A percentile compares a stretch with the other conserved stretches of the same genome.
These are phyloP conservation scores for Cyanophora paradoxa DNA, from an alignment of 78 protist genomes.

Conservation along the genomic window DNA sequence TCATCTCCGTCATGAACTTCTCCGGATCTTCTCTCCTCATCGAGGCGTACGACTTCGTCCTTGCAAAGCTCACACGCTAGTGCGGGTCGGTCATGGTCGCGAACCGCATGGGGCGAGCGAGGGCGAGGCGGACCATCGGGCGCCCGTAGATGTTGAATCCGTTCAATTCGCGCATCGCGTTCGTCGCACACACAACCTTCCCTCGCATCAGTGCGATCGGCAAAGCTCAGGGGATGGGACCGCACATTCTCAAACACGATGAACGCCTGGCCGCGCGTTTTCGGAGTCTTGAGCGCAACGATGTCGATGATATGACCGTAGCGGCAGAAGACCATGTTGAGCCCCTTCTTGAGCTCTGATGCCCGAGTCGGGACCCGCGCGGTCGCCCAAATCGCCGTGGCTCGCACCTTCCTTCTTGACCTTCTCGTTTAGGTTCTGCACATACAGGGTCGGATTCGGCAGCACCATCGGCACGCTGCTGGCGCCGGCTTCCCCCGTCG, in stretches of 20 bases:
- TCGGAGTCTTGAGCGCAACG: slow-evolving; percentile 63
- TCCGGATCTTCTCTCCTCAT: too few species aligned
- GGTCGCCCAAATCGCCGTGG: too few species aligned
- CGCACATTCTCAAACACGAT: slow-evolving; percentile 70
- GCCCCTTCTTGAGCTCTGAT: slow-evolving; percentile 47
- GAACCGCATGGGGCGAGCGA: too few species aligned
- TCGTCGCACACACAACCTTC: too few species aligned
- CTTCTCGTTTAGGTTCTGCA: slow-evolving; percentile 80
- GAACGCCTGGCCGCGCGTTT: slow-evolving; percentile 92
- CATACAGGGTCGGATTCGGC: slow-evolving; percentile 68
- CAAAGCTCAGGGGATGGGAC: too few species aligned
- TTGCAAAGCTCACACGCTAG: slow-evolving; percentile 4
- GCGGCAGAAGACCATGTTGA: slow-evolving; percentile 29
- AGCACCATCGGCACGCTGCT: background rate
- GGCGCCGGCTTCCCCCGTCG: too few species aligned
- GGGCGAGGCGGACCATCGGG: too few species aligned
- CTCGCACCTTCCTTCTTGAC: slow-evolving; percentile 57
- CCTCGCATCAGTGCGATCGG: too few species aligned
- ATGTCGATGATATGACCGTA: slow-evolving; percentile 63
- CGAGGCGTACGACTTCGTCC: background rate
- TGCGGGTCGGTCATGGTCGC: too few species aligned
- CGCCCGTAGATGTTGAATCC: slow-evolving; percentile 66
- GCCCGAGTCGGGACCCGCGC: too few species aligned
- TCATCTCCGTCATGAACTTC: too few species aligned
- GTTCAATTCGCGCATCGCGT: slow-evolving; percentile 69